Evolutionary conservation across 129 eudicot genomes (phyloP).

Genomic region (Centrapalus pauciflorus): DNA sequence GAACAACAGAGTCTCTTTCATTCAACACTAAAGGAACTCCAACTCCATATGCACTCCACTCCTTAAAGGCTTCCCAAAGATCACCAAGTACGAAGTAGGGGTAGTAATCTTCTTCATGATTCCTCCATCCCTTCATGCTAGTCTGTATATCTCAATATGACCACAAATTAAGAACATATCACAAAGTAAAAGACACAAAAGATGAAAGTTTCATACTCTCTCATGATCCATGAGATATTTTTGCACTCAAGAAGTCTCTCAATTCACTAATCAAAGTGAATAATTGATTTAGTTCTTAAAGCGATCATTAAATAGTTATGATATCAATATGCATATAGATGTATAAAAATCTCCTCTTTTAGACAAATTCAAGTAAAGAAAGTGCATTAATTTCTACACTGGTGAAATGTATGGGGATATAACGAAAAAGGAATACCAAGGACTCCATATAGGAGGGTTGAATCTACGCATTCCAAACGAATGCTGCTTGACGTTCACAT

Average conservation of each 20-base stretch:
- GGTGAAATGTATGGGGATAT: neutral
- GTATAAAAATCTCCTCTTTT: neutral
- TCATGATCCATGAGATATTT: neutral
- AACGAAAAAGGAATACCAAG: neutral
- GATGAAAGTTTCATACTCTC: neutral
- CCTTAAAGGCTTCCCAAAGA: slow-evolving; percentile 91
- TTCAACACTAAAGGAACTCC: slow-evolving; percentile 85
- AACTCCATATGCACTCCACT: slow-evolving; percentile 98
- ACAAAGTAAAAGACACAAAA: neutral
- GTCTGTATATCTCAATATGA: slow-evolving; percentile 38
- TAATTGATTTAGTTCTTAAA: too few species aligned
- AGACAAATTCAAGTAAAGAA: neutral
- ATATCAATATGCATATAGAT: neutral
- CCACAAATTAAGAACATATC: neutral
- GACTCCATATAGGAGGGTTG: neutral
- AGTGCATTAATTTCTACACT: neutral
- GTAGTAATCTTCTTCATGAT: slow-evolving; percentile 38
- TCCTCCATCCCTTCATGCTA: slow-evolving; percentile 58
- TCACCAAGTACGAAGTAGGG: slow-evolving; percentile 82
- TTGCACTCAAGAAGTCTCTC: neutral
- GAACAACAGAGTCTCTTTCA: slow-evolving; percentile 73
- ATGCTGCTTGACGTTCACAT: too few species aligned
- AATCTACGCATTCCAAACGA: neutral
- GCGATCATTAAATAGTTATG: neutral
- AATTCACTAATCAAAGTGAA: neutral